Evolutionary conservation across 1,284 basidiomycete species (phyloP).

Genomic region (Trametes pubescens): DNA sequence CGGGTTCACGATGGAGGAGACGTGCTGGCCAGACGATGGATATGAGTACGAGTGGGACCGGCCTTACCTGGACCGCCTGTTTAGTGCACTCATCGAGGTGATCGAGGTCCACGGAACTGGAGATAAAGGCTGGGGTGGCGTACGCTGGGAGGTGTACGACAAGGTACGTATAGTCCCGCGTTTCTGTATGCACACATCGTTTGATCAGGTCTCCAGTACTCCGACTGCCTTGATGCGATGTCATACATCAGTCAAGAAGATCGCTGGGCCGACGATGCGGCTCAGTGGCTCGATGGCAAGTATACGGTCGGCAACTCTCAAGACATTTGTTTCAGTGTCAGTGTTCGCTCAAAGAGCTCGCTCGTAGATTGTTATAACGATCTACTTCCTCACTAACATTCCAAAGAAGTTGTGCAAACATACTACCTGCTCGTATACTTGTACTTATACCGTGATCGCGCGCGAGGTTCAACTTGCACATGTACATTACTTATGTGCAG

Average conservation of each 20-base stretch:
- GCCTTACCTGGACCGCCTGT: background rate
- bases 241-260: background rate
- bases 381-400: background rate
- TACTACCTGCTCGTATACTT: too few species aligned
- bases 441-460: too few species aligned
- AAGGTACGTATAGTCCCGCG: background rate
- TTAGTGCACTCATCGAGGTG: background rate
- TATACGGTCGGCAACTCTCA: background rate
- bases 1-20: too few species aligned
- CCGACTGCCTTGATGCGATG: background rate
- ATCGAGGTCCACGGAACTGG: background rate
- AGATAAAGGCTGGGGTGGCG: background rate
- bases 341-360: background rate
- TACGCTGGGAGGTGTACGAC: slow-evolving; percentile 4
- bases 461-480: too few species aligned
- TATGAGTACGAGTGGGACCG: slow-evolving; percentile 6
- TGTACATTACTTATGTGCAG: too few species aligned
- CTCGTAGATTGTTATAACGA: background rate
- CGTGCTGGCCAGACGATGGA: background rate
- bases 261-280: background rate
- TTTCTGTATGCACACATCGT: background rate
- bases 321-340: background rate
- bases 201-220: too few species aligned
- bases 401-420: too few species aligned
- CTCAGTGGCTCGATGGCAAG: slow-evolving; percentile 5